Evolutionary conservation across 345 rosid genomes (phyloP), one percentile per base, ranked within the genome.

Genomic region (Eucalyptus lansdowneana): DNA sequence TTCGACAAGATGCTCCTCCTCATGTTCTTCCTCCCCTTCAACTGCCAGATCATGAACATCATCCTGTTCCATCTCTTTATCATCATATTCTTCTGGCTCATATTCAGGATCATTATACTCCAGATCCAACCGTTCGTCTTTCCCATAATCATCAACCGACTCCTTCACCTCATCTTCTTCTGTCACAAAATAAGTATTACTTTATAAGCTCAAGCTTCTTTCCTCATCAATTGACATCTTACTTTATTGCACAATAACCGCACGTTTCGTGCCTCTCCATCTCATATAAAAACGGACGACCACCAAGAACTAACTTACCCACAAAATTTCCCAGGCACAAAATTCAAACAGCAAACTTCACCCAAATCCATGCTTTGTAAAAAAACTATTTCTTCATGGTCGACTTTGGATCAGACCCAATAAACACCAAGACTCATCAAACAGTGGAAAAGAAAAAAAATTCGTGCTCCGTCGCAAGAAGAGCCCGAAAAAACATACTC

Each of bases 81-180:
- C 99, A 92, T 98, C 98, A 92, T 94, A 94, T 90, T 94, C 99
- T 92, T 95, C 99, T 94, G 97, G 93, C 91, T 95, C 90, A 87
- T 91, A 92, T 94, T 94, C 90, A 60, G 87, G 90, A 92, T 90
- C 91, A 92, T 92, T 92, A 88, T 90, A 86, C 88, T 88, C 88
- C 62, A 88, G 93, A 91, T 91, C 94, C 93, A 93, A 44, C 90
- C 91, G 89, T 91, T 91, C 89, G 88, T 90, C 89, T 86, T 92
- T 90, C 56, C 88, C 89, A 76, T 86, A 90, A 54, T 89, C 87
- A 83, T 91, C 90, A 60, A 88, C 19, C 14, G 86, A 37, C 88
- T 88, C 87, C 51, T 45, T 83, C 72, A 80, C 87, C 72, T 81
- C 89, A 11, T 90, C 91, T 85, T 90, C 91, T 60, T 89, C 89